Evolutionary conservation across 805 yeast species (phyloP).

Genomic region (Saccharomycopsis vini): DNA sequence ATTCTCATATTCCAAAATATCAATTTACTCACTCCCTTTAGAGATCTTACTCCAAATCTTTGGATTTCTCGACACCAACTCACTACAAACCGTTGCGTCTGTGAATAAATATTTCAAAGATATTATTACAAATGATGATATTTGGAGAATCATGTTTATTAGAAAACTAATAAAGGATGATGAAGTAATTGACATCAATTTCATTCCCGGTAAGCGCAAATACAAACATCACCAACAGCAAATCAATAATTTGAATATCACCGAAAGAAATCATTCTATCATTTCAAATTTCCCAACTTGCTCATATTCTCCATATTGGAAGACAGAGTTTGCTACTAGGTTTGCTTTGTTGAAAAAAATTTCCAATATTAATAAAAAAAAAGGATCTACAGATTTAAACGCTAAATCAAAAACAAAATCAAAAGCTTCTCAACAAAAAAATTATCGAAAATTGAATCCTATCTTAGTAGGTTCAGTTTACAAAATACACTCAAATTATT

Average conservation of each 20-base stretch:
- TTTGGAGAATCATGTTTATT: conserved; percentile 14
- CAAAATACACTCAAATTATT: conserved; percentile 6
- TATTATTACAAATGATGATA: conserved; percentile 11
- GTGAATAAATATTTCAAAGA: conserved; percentile 11
- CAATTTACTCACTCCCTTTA: conserved; percentile 12
- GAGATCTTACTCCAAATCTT: conserved; percentile 15
- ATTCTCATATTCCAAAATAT: too few relatives aligned
- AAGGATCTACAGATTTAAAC: conserved; percentile 1
- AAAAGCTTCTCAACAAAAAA: background rate
- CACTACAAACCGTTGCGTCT: conserved; percentile 9
- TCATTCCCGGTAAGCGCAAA: conserved; percentile 13
- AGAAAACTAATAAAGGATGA: conserved; percentile 1
- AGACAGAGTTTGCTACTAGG: conserved; percentile 10
- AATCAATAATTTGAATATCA: background rate
- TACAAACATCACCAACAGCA: background rate
- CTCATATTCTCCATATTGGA: conserved; percentile 13
- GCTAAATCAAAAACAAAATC: background rate
- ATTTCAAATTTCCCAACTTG: conserved; percentile 12
- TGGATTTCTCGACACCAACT: conserved; percentile 13
- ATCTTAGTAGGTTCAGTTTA: conserved; percentile 11
- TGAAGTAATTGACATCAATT: conserved; percentile 2
- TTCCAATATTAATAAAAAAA: conserved; percentile 9
- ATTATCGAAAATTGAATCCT: conserved; percentile 6
- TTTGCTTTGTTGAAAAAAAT: conserved; percentile 9
- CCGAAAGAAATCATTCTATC: conserved; percentile 1